A percentile compares a stretch with the other conserved stretches of the same genome.
Conservation (phyloP, 768 basidiomycete genomes). For the Collybiopsis luxurians region DNA sequence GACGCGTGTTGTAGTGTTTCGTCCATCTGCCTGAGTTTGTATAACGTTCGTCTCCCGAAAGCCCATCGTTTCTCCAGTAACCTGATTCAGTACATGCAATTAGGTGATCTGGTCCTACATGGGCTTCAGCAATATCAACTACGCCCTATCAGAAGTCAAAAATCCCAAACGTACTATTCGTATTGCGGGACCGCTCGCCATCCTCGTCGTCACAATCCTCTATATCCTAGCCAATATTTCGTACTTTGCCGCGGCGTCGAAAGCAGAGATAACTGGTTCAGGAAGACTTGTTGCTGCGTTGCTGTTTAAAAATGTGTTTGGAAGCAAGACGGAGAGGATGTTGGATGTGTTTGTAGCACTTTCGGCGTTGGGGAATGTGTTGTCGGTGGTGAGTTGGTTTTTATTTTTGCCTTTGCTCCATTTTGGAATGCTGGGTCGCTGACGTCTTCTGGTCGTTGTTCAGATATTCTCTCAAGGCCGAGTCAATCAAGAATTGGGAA, state of each 20-base stretch:
- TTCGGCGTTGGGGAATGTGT: constrained; percentile 59
- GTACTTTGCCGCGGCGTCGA: constrained; percentile 73
- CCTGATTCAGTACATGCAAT: neutral
- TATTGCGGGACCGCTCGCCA: constrained; percentile 63
- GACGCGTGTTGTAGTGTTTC: neutral
- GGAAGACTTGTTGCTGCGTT: neutral
- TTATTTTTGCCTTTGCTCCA: too few relatives aligned
- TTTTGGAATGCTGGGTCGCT: neutral
- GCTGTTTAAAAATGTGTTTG: neutral
- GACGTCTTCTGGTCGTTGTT: neutral
- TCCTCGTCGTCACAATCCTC: constrained; percentile 52
- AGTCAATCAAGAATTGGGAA: constrained; percentile 62
- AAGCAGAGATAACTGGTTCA: constrained; percentile 17
- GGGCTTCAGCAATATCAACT: constrained; percentile 75
- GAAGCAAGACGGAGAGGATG: constrained; percentile 6
- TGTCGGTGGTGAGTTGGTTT: constrained; percentile 36
- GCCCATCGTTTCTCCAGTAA: constrained; percentile 37
- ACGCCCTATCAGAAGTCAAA: constrained; percentile 65
- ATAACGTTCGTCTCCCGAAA: constrained; percentile 28
- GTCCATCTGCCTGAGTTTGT: constrained; percentile 33
- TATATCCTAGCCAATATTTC: constrained; percentile 69
- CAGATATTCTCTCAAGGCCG: constrained; percentile 23
- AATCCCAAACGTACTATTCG: constrained; percentile 72
- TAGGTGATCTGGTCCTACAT: constrained; percentile 53
- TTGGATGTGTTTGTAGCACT: constrained; percentile 47